A percentile compares a stretch with the other conserved stretches of the same genome.
phyloP scores from a whole-genome alignment of 768 basidiomycete species.

The Galerina marginata region DNA sequence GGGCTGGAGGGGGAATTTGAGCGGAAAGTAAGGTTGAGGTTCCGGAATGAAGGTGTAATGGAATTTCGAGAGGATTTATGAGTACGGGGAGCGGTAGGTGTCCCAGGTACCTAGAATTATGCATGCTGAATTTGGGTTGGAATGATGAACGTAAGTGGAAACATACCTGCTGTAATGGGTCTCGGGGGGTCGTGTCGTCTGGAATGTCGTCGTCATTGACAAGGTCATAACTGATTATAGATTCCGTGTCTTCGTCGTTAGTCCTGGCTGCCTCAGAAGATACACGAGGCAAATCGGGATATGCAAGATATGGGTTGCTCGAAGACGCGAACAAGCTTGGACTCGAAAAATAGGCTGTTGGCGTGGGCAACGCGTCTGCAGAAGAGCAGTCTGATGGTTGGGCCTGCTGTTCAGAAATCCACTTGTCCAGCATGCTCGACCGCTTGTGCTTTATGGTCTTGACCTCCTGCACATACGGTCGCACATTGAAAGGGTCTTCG shows the following conservation, averaged over 20 bases:
- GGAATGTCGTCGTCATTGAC: conserved; percentile 59
- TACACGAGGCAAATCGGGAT: conserved; percentile 41
- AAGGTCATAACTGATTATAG: conserved; percentile 52
- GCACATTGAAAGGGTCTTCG: conserved; percentile 55
- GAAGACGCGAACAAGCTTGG: conserved; percentile 26
- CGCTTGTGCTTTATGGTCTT: conserved; percentile 42
- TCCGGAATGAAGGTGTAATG: conserved; percentile 44
- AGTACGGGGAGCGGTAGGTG: conserved; percentile 38
- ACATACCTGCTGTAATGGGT: conserved; percentile 21
- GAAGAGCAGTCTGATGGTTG: conserved; percentile 10
- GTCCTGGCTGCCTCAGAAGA: conserved; percentile 6
- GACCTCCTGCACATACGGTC: conserved; percentile 32
- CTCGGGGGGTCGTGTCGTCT: conserved; percentile 12
- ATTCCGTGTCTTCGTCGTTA: conserved; percentile 32
- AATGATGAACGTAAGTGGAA: conserved; percentile 2
- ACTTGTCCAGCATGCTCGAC: conserved; percentile 59
- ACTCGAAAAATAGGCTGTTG: conserved; percentile 7
- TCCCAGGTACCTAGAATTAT: conserved; percentile 36
- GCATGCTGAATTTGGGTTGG: conserved; percentile 8
- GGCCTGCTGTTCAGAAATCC: conserved; percentile 56
- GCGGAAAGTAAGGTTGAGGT: conserved; percentile 51
- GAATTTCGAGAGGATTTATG: conserved; percentile 41
- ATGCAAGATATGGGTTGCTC: conserved; percentile 46
- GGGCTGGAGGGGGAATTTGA: conserved; percentile 46
- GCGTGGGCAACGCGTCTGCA: conserved; percentile 6